phyloP scores from a whole-genome alignment of 352 stramenopile genomes.

The Globisporangium barbulae region DNA sequence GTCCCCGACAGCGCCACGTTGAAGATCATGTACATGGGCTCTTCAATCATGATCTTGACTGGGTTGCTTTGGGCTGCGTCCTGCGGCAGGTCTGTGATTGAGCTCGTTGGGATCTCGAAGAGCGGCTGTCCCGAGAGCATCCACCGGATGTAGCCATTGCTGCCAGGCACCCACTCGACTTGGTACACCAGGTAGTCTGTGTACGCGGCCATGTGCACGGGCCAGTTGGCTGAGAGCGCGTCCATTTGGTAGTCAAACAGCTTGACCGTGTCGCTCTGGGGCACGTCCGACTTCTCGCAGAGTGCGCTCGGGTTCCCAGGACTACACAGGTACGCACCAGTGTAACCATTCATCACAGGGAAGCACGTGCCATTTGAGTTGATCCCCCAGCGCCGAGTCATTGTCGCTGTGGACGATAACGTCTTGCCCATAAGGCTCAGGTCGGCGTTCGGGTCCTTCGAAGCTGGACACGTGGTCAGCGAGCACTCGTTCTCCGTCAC shows the following conservation, averaged over 20 bases:
- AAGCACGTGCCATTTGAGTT: slow-evolving; percentile 66
- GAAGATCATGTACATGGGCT: slow-evolving; percentile 94
- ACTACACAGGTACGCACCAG: slow-evolving; percentile 58
- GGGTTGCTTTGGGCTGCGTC: slow-evolving; percentile 54
- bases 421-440: slow-evolving; percentile 30
- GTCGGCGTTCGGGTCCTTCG: slow-evolving; percentile 50
- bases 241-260: slow-evolving; percentile 74
- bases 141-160: slow-evolving; percentile 63
- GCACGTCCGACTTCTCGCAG: slow-evolving; percentile 39
- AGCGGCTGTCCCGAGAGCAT: slow-evolving; percentile 78
- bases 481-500: slow-evolving; percentile 49
- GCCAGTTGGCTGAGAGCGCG: slow-evolving; percentile 65
- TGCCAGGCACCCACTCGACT: slow-evolving; percentile 64
- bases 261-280: slow-evolving; percentile 48
- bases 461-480: slow-evolving; percentile 39
- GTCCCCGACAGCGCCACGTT: slow-evolving; percentile 92
- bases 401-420: slow-evolving; percentile 17
- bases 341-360: slow-evolving; percentile 55
- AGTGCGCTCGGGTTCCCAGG: slow-evolving; percentile 47
- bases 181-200: slow-evolving; percentile 60
- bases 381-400: slow-evolving; percentile 49
- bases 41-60: slow-evolving; percentile 92
- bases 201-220: slow-evolving; percentile 58
- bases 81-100: slow-evolving; percentile 49
- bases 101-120: slow-evolving; percentile 78